Evolutionary conservation across 2,329 filamentous ascomycete genomes (phyloP).

Genomic region (Diplodia corticola): DNA sequence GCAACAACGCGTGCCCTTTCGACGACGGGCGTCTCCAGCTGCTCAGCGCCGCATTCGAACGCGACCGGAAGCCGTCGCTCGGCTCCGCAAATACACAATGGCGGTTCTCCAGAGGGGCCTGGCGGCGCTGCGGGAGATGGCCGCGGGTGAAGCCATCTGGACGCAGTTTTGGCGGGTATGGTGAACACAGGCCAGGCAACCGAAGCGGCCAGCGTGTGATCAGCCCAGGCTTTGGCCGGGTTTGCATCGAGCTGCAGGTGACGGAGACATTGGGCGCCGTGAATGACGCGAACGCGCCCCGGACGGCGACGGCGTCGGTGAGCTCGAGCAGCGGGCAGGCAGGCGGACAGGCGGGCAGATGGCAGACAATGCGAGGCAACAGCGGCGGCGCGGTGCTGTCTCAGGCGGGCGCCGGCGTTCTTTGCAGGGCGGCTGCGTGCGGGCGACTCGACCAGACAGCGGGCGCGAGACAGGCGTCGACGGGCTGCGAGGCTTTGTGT

Average conservation of each 20-base stretch:
- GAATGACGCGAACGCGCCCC: conserved; percentile 38
- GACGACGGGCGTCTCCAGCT: no score
- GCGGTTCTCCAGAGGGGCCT: conserved; percentile 42
- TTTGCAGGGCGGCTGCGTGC: neutral
- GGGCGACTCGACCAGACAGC: no score
- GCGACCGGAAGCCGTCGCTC: conserved; percentile 25
- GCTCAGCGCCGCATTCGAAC: conserved; percentile 29
- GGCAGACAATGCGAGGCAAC: neutral
- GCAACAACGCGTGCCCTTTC: no score
- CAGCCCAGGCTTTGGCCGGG: conserved; percentile 42
- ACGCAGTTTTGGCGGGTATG: conserved; percentile 41
- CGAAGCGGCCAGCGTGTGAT: conserved; percentile 45
- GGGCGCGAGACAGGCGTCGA: no score
- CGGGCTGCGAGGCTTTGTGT: neutral
- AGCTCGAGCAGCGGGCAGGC: neutral
- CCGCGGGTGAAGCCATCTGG: conserved; percentile 41
- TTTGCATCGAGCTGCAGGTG: conserved; percentile 44
- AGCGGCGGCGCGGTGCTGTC: neutral
- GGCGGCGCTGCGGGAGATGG: conserved; percentile 39
- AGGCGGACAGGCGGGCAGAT: neutral
- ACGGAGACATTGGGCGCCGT: conserved; percentile 45
- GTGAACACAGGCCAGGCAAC: conserved; percentile 47
- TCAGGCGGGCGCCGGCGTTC: neutral
- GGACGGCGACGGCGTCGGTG: conserved; percentile 28
- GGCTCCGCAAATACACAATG: conserved; percentile 46